These are phyloP conservation scores for Fusarium albosuccineum DNA, from an alignment of 2,329 filamentous ascomycete species.

Conservation along the genomic window DNA sequence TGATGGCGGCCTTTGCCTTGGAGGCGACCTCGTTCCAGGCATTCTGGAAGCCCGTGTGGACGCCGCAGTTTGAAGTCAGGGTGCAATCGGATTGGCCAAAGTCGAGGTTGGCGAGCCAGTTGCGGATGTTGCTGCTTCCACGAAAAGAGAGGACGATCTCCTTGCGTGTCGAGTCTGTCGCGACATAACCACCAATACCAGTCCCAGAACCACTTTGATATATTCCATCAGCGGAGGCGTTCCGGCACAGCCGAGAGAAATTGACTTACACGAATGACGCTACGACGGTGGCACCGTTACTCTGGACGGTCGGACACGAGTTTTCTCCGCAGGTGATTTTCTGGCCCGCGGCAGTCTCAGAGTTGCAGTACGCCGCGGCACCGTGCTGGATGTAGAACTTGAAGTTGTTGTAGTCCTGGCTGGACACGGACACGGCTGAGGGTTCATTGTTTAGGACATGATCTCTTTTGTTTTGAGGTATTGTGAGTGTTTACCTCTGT, in stretches of 20 bases:
- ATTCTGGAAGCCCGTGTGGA: constrained; percentile 70
- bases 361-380: constrained; percentile 68
- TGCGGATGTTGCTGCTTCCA: constrained; percentile 69
- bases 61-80: constrained; percentile 58
- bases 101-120: constrained; percentile 70
- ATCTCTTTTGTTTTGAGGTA: background rate
- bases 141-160: constrained; percentile 72
- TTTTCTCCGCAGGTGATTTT: constrained; percentile 58
- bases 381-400: constrained; percentile 66
- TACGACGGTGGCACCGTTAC: constrained; percentile 59
- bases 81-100: constrained; percentile 49
- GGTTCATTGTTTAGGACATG: background rate
- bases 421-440: constrained; percentile 17
- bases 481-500: constrained; percentile 50
- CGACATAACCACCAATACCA: constrained; percentile 65
- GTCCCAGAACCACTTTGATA: constrained; percentile 54
- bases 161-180: constrained; percentile 60
- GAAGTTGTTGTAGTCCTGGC: constrained; percentile 54
- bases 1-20: constrained; percentile 58
- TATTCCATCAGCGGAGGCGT: constrained; percentile 28
- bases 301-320: constrained; percentile 59
- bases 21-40: constrained; percentile 68
- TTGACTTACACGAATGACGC: constrained; percentile 56
- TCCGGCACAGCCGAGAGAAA: background rate
- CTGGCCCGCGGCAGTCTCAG: constrained; percentile 53